Evolutionary conservation across 2,329 filamentous ascomycete species (phyloP), one percentile per base, ranked within the genome.

Genomic region (Neonectria punicea): DNA sequence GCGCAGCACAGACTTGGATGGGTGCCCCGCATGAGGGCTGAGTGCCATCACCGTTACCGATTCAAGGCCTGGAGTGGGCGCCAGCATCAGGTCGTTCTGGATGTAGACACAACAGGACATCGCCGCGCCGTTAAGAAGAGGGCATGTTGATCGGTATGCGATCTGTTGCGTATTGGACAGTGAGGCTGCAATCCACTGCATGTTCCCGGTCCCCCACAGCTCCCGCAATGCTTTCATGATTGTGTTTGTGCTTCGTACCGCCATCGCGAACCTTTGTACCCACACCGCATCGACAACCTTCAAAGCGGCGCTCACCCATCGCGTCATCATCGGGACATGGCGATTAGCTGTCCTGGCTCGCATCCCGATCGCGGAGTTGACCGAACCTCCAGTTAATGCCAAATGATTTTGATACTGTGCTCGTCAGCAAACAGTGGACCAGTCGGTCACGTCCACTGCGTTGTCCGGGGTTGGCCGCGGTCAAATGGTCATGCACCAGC

Each of bases 401-500:
- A 49, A 28, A 22, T 28, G 49, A 61, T 54, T 57, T 41, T 41
- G 43, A 55, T 55, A 61, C 64, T 55, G 59, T 67, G 64, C 68
- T 66, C 56, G 41, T 63, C 46, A 67, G 63, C 61, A 58, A 65
- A 30, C 39, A 49, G 67, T 67, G 67, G 69, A 64, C 49, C 62
- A 51, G 61, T 51, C 62, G 30, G 63, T 72, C 66, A 63, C 60
- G 65, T 69, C 57, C 56, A 50, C 32, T 43, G 39, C 55, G 66
- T 60, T 63, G 63, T 63, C 62, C 61, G 58, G 67, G 70, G 68
- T 57, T 63, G 50, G 47, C 44, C 51, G 22, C 54, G 39, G 53
- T 54, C 54, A 70, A 65, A 58, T 63, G 56, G 60, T 63, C 63
- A 58, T 66, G 58, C 69, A 71, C 67, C 71, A 67, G 66, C 58